Conservation (phyloP, 768 basidiomycete genomes). For the Leucosporidium creatinivorum region DNA sequence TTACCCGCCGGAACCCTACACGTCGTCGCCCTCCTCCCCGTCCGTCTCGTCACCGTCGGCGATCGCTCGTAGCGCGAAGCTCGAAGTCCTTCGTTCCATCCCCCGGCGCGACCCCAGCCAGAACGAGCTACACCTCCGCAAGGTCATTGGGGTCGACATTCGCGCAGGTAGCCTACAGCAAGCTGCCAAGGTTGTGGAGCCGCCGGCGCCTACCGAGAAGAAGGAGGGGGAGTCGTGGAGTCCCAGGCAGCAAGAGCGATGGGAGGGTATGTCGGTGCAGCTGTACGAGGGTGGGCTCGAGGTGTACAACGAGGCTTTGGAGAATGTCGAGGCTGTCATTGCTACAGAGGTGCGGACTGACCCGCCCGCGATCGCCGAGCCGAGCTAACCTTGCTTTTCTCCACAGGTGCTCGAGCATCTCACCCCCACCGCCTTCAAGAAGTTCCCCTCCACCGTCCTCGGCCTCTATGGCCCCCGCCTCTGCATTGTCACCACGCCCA, state of each 20-base stretch:
- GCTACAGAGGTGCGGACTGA: conserved; percentile 17
- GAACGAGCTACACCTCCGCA: conserved; percentile 54
- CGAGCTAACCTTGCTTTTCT: not conserved
- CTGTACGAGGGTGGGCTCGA: conserved; percentile 72
- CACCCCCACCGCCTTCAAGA: conserved; percentile 51
- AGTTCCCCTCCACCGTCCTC: conserved; percentile 63
- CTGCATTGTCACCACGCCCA: conserved; percentile 68
- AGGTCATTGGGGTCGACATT: conserved; percentile 65
- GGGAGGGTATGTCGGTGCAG: conserved; percentile 60
- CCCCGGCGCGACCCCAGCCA: conserved; percentile 41
- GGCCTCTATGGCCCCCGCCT: conserved; percentile 65
- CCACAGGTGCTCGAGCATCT: conserved; percentile 69
- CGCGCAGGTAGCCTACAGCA: conserved; percentile 51
- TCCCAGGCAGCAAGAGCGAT: conserved; percentile 45
- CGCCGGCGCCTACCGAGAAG: conserved; percentile 17
- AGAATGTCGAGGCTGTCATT: conserved; percentile 52
- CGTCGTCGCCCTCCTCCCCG: conserved; percentile 15
- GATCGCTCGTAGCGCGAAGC: not conserved
- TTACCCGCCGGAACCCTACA: conserved; percentile 35
- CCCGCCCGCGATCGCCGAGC: not conserved
- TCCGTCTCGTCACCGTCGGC: not conserved
- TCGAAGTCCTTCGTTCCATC: conserved; percentile 32
- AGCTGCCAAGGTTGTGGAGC: conserved; percentile 48
- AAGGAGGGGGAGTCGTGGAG: conserved; percentile 10
- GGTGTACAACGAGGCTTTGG: conserved; percentile 58